Evolutionary conservation across 306 rosid species (phyloP), one percentile per base, ranked within the genome.

Genomic region (Rosa chinensis): DNA sequence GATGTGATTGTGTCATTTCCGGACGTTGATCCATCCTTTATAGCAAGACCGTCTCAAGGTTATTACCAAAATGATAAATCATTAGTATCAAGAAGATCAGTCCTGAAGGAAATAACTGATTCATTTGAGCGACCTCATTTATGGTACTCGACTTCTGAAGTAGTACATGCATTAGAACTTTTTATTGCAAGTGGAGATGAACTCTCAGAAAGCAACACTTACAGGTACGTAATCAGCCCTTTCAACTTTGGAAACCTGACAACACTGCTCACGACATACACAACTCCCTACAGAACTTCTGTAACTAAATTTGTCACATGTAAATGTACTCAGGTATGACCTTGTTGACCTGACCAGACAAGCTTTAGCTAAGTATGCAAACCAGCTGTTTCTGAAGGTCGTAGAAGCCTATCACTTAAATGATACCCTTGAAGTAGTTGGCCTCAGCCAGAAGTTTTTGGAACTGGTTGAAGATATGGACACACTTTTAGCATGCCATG

Each of bases 1-100:
- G 98, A 94, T 79, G 82, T 91, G 75, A 89, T 94, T 86, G 96
- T 92, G 84, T 82, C 98, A 78, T 89, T 94, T 80, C 98, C 98
- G 10, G 97, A 94, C 70, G 91, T 90, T 73, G 84, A 90, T 76
- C 98, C 98, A 73, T 89, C 91, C 70, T 74, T 82, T n/a, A 85
- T 94, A 83, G 87, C 85, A 44, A 66, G 72, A 68, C 82, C 47
- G 35, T 80, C 72, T 44, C 85, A 79, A 72, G 59, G 39, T 50
- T 73, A 66, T 70, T 44, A 10, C 48, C 78, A 45, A 53, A 52
- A 80, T 61, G 77, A 78, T 28, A 84, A 76, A 66, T 82, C 85
- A 17, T 75, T 56, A 73, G 77, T 56, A 73, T 75, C 91, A 35
- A 79, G 77, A 72, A 23, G 76, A 42, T 17, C 73, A 84, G 12